Evolutionary conservation across 257 asterid genomes (phyloP).

Genomic region (Solanum dulcamara): DNA sequence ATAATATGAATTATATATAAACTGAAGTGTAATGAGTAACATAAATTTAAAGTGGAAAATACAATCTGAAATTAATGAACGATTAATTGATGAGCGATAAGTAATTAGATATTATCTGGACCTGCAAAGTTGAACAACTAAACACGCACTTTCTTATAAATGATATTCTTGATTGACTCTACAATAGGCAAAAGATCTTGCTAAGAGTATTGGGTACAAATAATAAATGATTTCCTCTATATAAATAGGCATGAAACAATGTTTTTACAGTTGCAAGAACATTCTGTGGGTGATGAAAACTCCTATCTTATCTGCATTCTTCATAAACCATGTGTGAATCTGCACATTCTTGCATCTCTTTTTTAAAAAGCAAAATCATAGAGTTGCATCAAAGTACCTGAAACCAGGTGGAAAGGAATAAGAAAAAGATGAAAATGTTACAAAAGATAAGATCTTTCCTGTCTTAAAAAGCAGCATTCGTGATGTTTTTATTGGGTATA

Average conservation of each 20-base stretch:
- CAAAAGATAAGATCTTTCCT: background rate
- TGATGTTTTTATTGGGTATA: background rate
- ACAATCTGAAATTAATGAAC: background rate
- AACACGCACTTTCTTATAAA: too few species aligned
- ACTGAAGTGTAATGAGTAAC: background rate
- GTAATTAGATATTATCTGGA: background rate
- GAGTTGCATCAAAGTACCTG: background rate
- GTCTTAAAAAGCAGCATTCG: background rate
- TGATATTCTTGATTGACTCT: too few species aligned
- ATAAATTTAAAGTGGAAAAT: too few species aligned
- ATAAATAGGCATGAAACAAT: background rate
- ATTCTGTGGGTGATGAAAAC: background rate
- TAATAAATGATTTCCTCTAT: background rate
- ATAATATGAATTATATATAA: too few species aligned
- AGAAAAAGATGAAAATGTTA: background rate
- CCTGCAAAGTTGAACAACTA: background rate
- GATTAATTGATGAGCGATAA: background rate
- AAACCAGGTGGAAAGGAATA: background rate
- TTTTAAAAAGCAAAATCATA: background rate
- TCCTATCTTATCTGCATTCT: background rate
- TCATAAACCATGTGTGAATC: background rate
- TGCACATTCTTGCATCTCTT: background rate
- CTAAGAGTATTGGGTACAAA: too few species aligned
- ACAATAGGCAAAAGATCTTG: too few species aligned
- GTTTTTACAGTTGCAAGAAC: background rate